These are phyloP conservation scores for Solanum chmielewskii DNA, from an alignment of 257 asterid species.

Conservation along the genomic window DNA sequence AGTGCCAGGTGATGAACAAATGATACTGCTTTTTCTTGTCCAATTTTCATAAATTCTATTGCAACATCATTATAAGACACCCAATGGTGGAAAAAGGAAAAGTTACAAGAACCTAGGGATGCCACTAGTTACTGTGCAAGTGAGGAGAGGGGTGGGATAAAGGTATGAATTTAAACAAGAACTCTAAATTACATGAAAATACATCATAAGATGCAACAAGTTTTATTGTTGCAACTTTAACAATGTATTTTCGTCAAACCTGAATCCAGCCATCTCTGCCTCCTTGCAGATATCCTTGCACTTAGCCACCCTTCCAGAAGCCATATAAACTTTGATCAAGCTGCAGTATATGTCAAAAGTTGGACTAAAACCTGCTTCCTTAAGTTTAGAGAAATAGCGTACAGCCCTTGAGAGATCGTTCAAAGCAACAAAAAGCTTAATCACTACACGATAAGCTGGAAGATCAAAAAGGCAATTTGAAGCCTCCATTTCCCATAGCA, in stretches of 20 bases:
- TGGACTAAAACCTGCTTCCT: slow-evolving; percentile 64
- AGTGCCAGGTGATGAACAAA: neutral
- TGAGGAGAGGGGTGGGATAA: neutral
- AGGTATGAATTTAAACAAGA: neutral
- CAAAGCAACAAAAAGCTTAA: slow-evolving; percentile 67
- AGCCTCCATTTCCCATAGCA: slow-evolving; percentile 86
- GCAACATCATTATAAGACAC: neutral
- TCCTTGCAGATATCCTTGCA: slow-evolving; percentile 51
- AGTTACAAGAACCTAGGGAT: neutral
- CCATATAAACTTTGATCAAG: slow-evolving; percentile 32
- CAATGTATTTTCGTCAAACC: slow-evolving; percentile 18
- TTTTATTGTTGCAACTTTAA: neutral
- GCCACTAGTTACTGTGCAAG: neutral
- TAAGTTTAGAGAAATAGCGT: slow-evolving; percentile 56
- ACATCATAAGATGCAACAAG: neutral
- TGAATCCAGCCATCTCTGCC: slow-evolving; percentile 73
- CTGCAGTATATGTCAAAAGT: slow-evolving; percentile 48
- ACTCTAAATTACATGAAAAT: neutral
- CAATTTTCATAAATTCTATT: neutral
- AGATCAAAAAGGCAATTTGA: slow-evolving; percentile 59
- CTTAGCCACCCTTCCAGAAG: slow-evolving; percentile 63
- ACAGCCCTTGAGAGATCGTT: slow-evolving; percentile 47
- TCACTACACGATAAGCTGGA: slow-evolving; percentile 65
- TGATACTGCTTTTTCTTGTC: neutral
- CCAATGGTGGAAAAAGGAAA: neutral